Evolutionary conservation across 192 early-diverging fungal genomes (phyloP).

Genomic region (Allomyces arbusculus): DNA sequence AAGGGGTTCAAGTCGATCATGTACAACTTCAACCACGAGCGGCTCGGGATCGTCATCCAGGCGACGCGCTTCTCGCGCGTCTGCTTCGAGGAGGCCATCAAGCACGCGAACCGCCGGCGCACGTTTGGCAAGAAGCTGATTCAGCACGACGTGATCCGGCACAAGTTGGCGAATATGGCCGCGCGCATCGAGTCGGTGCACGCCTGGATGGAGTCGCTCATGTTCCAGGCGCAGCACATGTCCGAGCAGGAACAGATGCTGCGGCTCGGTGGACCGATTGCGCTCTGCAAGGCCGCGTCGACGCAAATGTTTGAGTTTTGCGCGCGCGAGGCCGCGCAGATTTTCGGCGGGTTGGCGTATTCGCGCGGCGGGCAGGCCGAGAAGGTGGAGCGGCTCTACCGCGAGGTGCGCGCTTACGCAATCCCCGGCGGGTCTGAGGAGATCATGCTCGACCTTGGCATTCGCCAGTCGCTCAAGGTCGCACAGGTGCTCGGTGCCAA

Average conservation of each 20-base stretch:
- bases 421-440: slow-evolving; percentile 76
- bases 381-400: slow-evolving; percentile 62
- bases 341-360: slow-evolving; percentile 69
- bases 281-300: slow-evolving; percentile 60
- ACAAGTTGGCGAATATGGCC: slow-evolving; percentile 64
- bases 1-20: slow-evolving; percentile 54
- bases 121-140: slow-evolving; percentile 73
- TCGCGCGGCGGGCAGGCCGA: slow-evolving; percentile 54
- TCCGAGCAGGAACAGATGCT: slow-evolving; percentile 41
- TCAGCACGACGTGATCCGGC: slow-evolving; percentile 64
- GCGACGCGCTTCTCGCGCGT: slow-evolving; percentile 71
- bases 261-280: slow-evolving; percentile 67
- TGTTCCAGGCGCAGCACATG: slow-evolving; percentile 51
- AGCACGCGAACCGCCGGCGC: slow-evolving; percentile 64
- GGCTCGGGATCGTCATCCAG: slow-evolving; percentile 65
- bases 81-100: slow-evolving; percentile 60
- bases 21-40: slow-evolving; percentile 61
- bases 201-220: slow-evolving; percentile 57
- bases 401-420: slow-evolving; percentile 64
- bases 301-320: slow-evolving; percentile 76
- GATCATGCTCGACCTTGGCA: slow-evolving; percentile 73
- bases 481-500: slow-evolving; percentile 49
- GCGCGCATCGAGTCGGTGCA: slow-evolving; percentile 69
- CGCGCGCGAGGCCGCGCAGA: slow-evolving; percentile 75
- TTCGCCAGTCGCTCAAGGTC: slow-evolving; percentile 59